Conservation (phyloP, 2,329 filamentous ascomycete genomes). For the Talaromyces sp. region DNA sequence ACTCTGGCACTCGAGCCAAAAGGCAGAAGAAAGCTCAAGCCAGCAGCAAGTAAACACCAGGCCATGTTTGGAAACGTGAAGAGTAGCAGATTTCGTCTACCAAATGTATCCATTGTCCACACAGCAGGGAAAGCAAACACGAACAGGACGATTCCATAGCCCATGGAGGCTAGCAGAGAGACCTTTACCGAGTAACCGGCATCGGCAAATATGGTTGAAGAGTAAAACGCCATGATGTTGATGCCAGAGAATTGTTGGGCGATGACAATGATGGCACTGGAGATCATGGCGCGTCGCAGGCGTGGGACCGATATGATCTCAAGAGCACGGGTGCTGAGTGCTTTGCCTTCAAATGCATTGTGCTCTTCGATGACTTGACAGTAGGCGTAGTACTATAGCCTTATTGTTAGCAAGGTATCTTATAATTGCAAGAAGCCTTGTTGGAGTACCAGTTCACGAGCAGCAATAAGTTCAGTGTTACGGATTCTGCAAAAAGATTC, state of each 20-base stretch:
- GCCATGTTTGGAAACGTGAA: conserved; percentile 67
- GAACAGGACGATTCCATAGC: conserved; percentile 63
- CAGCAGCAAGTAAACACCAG: conserved; percentile 60
- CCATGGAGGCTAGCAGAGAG: conserved; percentile 60
- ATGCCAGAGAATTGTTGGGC: conserved; percentile 68
- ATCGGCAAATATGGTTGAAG: conserved; percentile 52
- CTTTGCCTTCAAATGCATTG: conserved; percentile 18
- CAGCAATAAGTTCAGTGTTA: conserved; percentile 57
- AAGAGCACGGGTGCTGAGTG: conserved; percentile 56
- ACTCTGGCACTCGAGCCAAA: conserved; percentile 41
- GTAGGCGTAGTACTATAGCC: conserved; percentile 51
- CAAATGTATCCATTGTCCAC: conserved; percentile 64
- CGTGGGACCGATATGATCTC: conserved; percentile 48
- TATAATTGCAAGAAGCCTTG: neutral
- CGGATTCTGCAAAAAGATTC: conserved; percentile 54
- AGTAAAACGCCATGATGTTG: conserved; percentile 75
- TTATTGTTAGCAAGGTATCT: neutral
- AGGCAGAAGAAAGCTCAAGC: conserved; percentile 51
- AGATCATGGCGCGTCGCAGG: conserved; percentile 60
- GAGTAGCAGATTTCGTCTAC: conserved; percentile 56
- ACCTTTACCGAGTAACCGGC: conserved; percentile 54
- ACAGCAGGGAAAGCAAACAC: conserved; percentile 60
- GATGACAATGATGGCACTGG: conserved; percentile 76
- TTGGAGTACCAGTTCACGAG: conserved; percentile 47
- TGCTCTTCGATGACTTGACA: conserved; percentile 47